phyloP scores from a whole-genome alignment of 768 basidiomycete genomes.

The Galerina sulciceps region DNA sequence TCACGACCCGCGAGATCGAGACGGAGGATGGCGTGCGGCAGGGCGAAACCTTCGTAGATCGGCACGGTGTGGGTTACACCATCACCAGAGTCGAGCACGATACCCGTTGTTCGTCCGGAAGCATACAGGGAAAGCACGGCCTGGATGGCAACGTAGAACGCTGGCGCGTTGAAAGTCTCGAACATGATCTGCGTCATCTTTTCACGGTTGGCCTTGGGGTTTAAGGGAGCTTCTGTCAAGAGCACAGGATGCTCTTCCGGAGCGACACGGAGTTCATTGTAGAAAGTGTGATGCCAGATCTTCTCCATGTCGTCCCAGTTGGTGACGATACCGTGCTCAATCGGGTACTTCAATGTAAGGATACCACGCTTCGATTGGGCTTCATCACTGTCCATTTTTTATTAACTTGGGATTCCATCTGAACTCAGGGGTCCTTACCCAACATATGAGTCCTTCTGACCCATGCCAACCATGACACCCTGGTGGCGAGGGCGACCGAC shows the following conservation, averaged over 20 bases:
- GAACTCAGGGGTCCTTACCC: conserved; percentile 55
- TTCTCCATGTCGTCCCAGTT: conserved; percentile 99
- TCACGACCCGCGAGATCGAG: conserved; percentile 94
- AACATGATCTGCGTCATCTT: conserved; percentile 98
- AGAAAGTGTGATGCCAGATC: conserved; percentile 98
- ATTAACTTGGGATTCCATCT: neutral
- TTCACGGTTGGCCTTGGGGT: conserved; percentile 92
- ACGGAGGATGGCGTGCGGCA: conserved; percentile 92
- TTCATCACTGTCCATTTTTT: conserved; percentile 28
- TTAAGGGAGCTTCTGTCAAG: conserved; percentile 91
- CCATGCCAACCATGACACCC: conserved; percentile 98
- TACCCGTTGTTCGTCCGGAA: conserved; percentile 94
- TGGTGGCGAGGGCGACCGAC: conserved; percentile 94
- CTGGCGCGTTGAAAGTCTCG: conserved; percentile 92
- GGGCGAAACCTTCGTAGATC: conserved; percentile 93
- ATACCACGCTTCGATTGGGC: conserved; percentile 78
- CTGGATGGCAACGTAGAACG: conserved; percentile 92
- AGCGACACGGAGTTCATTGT: conserved; percentile 92
- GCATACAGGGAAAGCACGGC: conserved; percentile 91
- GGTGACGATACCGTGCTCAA: conserved; percentile 93
- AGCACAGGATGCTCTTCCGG: conserved; percentile 94
- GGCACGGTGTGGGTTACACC: conserved; percentile 97
- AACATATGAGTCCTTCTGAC: conserved; percentile 95
- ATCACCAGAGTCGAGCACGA: conserved; percentile 96
- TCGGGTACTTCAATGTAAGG: conserved; percentile 90